Evolutionary conservation across 2,329 filamentous ascomycete genomes (phyloP).

Genomic region (Pseudogymnoascus sp.): DNA sequence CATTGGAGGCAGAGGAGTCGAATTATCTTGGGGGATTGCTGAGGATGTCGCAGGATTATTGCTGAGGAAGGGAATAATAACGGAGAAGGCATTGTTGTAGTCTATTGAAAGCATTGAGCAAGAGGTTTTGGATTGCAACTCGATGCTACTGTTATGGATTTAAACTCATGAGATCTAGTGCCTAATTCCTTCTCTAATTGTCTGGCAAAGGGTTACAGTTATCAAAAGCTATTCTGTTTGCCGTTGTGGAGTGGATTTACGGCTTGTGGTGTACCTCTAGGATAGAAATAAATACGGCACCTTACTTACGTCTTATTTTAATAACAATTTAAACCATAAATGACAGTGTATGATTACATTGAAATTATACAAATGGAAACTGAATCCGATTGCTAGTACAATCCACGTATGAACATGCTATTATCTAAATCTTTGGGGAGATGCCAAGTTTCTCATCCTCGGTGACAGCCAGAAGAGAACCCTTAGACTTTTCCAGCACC

Average conservation of each 20-base stretch:
- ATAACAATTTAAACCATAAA: background rate
- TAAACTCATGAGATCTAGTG: too few species aligned
- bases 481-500: constrained; percentile 11
- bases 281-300: too few species aligned
- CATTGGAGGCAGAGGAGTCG: constrained; percentile 16
- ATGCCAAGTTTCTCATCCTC: constrained; percentile 14
- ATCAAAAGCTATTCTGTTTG: too few species aligned
- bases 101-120: background rate
- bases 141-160: background rate
- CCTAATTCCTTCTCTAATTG: too few species aligned
- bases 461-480: constrained; percentile 6
- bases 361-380: background rate
- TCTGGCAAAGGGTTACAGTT: too few species aligned
- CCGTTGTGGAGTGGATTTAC: too few species aligned
- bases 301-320: too few species aligned
- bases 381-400: background rate
- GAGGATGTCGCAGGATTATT: constrained; percentile 8
- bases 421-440: constrained; percentile 14
- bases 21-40: constrained; percentile 17
- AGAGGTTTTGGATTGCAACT: background rate
- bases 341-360: background rate
- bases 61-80: background rate
- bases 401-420: background rate
- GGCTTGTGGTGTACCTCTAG: too few species aligned
- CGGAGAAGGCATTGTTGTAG: background rate